Conservation (phyloP, 345 rosid species). For the Aurinia saxatilis region DNA sequence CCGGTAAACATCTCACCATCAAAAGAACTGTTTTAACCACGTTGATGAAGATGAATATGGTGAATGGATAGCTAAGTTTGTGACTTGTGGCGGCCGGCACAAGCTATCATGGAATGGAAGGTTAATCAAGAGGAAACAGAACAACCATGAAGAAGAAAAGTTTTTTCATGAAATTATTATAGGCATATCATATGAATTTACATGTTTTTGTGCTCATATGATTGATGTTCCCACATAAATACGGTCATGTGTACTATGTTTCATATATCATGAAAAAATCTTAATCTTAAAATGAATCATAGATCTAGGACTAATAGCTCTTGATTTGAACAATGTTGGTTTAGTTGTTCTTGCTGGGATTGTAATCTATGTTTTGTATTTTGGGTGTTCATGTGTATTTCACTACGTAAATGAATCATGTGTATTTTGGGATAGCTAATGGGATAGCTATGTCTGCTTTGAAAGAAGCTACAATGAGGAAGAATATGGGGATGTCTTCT, state of each 20-base stretch:
- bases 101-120: slow-evolving; percentile 81
- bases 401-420: too few relatives aligned
- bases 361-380: too few relatives aligned
- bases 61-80: slow-evolving; percentile 65
- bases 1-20: slow-evolving; percentile 61
- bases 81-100: slow-evolving; percentile 94
- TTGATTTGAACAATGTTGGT: too few relatives aligned
- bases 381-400: too few relatives aligned
- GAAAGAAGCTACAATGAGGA: too few relatives aligned
- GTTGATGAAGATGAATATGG: slow-evolving; percentile 48
- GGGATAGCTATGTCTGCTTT: too few relatives aligned
- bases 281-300: slow-evolving; percentile 10
- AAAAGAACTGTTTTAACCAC: slow-evolving; percentile 15
- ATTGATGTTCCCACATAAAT: background rate
- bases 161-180: slow-evolving; percentile 7
- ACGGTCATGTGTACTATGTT: slow-evolving; percentile 22
- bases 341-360: too few relatives aligned
- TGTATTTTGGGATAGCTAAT: too few relatives aligned
- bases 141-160: background rate
- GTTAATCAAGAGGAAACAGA: slow-evolving; percentile 19
- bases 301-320: too few relatives aligned
- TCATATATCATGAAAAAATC: slow-evolving; percentile 12
- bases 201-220: slow-evolving; percentile 15
- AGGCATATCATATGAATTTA: too few relatives aligned
- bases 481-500: too few relatives aligned